Conservation (phyloP, 352 stramenopile genomes). For the Phytophthora meadii region DNA sequence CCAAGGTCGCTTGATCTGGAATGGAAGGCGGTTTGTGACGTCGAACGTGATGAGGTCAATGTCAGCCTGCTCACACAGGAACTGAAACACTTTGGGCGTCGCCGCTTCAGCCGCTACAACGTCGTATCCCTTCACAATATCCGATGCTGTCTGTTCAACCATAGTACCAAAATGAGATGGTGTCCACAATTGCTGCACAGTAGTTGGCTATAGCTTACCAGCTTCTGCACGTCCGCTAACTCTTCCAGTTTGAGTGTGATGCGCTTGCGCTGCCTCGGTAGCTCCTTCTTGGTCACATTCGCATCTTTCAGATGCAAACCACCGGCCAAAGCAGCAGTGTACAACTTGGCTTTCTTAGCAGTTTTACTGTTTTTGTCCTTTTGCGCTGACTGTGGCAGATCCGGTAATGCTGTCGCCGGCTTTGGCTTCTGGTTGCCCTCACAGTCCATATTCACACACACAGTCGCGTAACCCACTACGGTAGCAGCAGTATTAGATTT, state of each 20-base stretch:
- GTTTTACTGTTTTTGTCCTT: slow-evolving; percentile 46
- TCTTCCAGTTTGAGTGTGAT: slow-evolving; percentile 84
- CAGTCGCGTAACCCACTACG: slow-evolving; percentile 69
- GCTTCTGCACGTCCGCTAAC: slow-evolving; percentile 59
- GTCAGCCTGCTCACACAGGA: slow-evolving; percentile 78
- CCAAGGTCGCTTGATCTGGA: slow-evolving; percentile 80
- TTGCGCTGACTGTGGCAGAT: slow-evolving; percentile 42
- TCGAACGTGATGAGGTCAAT: slow-evolving; percentile 88
- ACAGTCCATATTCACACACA: slow-evolving; percentile 70
- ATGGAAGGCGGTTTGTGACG: slow-evolving; percentile 78
- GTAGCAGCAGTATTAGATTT: not conserved
- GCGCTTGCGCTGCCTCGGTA: slow-evolving; percentile 67
- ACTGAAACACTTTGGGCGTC: slow-evolving; percentile 84
- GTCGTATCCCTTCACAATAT: slow-evolving; percentile 75
- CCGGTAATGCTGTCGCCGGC: slow-evolving; percentile 36
- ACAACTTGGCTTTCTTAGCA: slow-evolving; percentile 75
- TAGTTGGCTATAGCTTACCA: slow-evolving; percentile 46
- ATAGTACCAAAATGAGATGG: not conserved
- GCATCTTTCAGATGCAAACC: slow-evolving; percentile 50
- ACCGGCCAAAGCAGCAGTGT: slow-evolving; percentile 49
- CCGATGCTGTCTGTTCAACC: slow-evolving; percentile 51
- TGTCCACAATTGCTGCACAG: not conserved
- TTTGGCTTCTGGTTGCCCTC: slow-evolving; percentile 65
- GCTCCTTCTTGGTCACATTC: slow-evolving; percentile 26
- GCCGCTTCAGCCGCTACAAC: slow-evolving; percentile 74